Evolutionary conservation across 768 basidiomycete species (phyloP), one percentile per base, ranked within the genome.

Genomic region (Lactifluus rugatus): DNA sequence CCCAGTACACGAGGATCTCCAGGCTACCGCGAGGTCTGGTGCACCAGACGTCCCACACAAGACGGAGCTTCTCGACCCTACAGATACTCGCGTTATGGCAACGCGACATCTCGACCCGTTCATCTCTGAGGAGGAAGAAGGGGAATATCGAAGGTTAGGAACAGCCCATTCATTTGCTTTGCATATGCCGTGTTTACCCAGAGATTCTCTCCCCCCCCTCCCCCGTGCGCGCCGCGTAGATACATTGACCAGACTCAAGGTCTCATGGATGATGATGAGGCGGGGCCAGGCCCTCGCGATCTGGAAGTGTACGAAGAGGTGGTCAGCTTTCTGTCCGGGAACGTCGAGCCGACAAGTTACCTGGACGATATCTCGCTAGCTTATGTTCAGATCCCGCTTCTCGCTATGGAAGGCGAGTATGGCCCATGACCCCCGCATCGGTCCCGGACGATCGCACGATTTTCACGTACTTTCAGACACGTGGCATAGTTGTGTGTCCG

Each of bases 61-160:
- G 39, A 39, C 49, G 2, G 58, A 60, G 42, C 58, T 42, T 21
- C 41, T 55, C 11, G 62, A 63, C 21, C 52, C 56, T 2, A 57
- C 52, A 21, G 51, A 57, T 25, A 62, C 62, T 3, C 45, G 62
- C 4, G 51, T 57, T 31, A 51, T 62, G 51, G 54, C 63, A 13
- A 26, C 16, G 28, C 54, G 57, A 13, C 52, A 45, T n/a, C 44
- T 62, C 28, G 56, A 52, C 5, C 63, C 63, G 2, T 51, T 39
- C 31, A 55, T 67, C 46, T 57, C 65, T 10, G 56, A 57, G 34
- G 62, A 64, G 53, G 58, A 61, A 48, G 59, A 64, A 49, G 54
- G 54, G 42, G 64, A 60, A 55, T 60, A 64, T 28, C 51, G 61
- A 45, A 58, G 64, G 54, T 62, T 31, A 31, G 28, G 6, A 42